phyloP scores from a whole-genome alignment of 164 flowering plant genomes.

The Nelumbo lutea region DNA sequence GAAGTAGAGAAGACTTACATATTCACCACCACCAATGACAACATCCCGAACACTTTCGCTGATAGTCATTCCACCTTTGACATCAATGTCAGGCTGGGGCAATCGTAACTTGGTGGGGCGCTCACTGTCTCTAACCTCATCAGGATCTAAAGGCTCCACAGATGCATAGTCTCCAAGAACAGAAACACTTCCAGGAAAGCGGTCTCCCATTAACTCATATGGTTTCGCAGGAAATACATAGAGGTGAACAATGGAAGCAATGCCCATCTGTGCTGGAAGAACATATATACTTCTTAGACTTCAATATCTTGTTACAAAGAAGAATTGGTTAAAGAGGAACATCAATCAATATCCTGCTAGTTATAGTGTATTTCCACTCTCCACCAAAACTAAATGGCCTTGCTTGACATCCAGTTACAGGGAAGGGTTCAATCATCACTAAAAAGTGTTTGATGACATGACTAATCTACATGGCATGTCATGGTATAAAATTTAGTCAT shows the following conservation, averaged over 20 bases:
- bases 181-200: slow-evolving; percentile 56
- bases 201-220: slow-evolving; percentile 85
- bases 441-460: too few species aligned
- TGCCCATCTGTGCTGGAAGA: slow-evolving; percentile 94
- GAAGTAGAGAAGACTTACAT: slow-evolving; percentile 47
- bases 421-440: too few species aligned
- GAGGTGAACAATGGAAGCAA: slow-evolving; percentile 91
- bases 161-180: slow-evolving; percentile 95
- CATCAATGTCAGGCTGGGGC: slow-evolving; percentile 64
- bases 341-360: not conserved
- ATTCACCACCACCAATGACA: slow-evolving; percentile 85
- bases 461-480: too few species aligned
- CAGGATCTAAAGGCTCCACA: slow-evolving; percentile 89
- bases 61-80: slow-evolving; percentile 65
- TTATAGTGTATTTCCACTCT: too few species aligned
- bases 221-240: slow-evolving; percentile 93
- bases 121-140: slow-evolving; percentile 93
- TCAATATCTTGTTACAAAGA: slow-evolving; percentile 4
- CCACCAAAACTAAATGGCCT: too few species aligned
- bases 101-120: slow-evolving; percentile 90
- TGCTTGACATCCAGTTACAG: too few species aligned
- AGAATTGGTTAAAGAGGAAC: not conserved
- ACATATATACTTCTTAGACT: slow-evolving; percentile 39
- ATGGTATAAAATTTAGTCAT: too few species aligned
- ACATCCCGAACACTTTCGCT: slow-evolving; percentile 90